Evolutionary conservation across 1,284 basidiomycete genomes (phyloP), one percentile per base, ranked within the genome.

Genomic region (Ustilago xerochloae): DNA sequence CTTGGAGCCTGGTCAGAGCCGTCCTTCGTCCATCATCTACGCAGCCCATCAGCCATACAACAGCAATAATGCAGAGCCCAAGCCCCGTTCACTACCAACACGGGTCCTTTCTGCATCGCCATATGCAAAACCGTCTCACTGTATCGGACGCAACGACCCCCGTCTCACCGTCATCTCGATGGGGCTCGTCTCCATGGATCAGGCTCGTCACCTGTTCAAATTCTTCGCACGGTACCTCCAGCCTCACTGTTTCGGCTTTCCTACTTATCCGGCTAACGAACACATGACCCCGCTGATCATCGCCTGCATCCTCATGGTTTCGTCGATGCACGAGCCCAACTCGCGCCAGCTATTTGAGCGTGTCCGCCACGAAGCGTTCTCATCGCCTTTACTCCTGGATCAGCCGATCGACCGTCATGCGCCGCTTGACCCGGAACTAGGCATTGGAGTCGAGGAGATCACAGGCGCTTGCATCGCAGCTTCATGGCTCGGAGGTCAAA

Each of bases 381-480:
- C 73, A 2, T 56, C 69, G 2, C 70, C 70, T 4, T 53, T 78
- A 18, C 35, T 67, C 7, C 57, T 76, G n/a, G 69, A 76, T 20
- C 69, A 76, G 48, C 60, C 59, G 13, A 68, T 78, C 52, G 52
- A 73, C 32, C 63, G 52, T 4, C 32, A 58, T 26, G 67, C 61
- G 13, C 52, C 66, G 7, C 74, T 81, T 22, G 76, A 81, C 45
- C 80, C 78, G 6, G 80, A 81, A 54, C 64, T 80, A 6, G 80
- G 80, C 33, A 77, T 81, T 35, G 80, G 80, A 12, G 78, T 81
- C 12, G 80, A 81, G 53, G 80, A 81, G 60, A 81, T 81, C 54
- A 80, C 75, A 3, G 78, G 78, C 8, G 78, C 76, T 4, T 81
- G 78, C 53, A 75, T 80, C 10, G 78, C 77, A 7, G 69, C 71